Percentiles rank a stretch among this genome's conserved stretches.
Conservation (phyloP, 352 stramenopile genomes). For the Pythium periplocum region DNA sequence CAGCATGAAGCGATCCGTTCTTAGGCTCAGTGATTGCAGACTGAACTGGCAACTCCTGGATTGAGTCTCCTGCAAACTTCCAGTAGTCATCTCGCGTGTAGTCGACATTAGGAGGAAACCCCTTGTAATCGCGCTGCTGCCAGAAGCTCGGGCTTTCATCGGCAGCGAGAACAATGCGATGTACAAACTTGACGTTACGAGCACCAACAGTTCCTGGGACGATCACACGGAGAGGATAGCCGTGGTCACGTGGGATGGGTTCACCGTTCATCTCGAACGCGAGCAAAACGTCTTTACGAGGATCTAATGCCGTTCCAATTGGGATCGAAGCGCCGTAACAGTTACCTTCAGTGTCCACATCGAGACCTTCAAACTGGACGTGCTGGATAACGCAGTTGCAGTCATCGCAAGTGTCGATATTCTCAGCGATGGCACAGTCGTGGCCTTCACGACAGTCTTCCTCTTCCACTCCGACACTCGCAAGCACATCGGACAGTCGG, state of each 20-base stretch:
- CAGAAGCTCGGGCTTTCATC: conserved; percentile 87
- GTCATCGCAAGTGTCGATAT: conserved; percentile 46
- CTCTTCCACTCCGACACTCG: conserved; percentile 78
- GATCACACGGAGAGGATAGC: conserved; percentile 94
- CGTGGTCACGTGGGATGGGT: conserved; percentile 92
- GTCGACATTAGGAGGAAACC: conserved; percentile 82
- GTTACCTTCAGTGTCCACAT: conserved; percentile 80
- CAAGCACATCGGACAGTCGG: conserved; percentile 90
- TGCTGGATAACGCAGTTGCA: conserved; percentile 76
- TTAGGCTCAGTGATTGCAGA: conserved; percentile 87
- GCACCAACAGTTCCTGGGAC: conserved; percentile 94
- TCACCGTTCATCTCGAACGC: conserved; percentile 98
- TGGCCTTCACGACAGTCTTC: conserved; percentile 47
- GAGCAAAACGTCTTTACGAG: conserved; percentile 95
- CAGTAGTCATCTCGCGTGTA: conserved; percentile 82
- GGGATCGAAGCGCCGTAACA: conserved; percentile 88
- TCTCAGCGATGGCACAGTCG: conserved; percentile 49
- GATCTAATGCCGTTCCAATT: conserved; percentile 91
- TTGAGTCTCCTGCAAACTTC: conserved; percentile 82
- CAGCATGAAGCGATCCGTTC: conserved; percentile 34
- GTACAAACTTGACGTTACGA: conserved; percentile 97
- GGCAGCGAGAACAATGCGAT: conserved; percentile 82
- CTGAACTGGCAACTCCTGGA: conserved; percentile 90
- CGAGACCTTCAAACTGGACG: conserved; percentile 81
- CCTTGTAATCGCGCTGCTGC: conserved; percentile 92